Percentiles rank a stretch among this genome's conserved stretches.
These are phyloP conservation scores for Erodium maritimum DNA, from an alignment of 345 rosid genomes.

Conservation along the genomic window DNA sequence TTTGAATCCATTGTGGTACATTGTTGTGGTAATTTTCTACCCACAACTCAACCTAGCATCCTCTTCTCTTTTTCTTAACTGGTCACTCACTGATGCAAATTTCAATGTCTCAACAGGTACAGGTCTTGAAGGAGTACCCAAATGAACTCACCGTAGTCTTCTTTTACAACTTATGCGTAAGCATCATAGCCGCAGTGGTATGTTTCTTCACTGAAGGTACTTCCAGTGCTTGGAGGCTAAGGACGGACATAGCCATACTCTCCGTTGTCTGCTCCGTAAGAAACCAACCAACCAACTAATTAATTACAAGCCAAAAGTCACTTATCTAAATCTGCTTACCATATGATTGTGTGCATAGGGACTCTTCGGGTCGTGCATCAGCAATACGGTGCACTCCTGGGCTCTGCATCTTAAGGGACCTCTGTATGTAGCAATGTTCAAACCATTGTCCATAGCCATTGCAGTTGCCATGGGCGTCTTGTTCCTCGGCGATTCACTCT, in stretches of 20 bases:
- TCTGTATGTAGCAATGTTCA: slow-evolving; percentile 57
- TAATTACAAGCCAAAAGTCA: no score
- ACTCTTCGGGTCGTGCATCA: slow-evolving; percentile 46
- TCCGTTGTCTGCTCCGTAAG: slow-evolving; percentile 81
- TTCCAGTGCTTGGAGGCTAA: slow-evolving; percentile 53
- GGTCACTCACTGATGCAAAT: no score
- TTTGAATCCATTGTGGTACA: slow-evolving; percentile 68
- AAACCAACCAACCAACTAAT: background rate
- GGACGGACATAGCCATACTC: slow-evolving; percentile 38
- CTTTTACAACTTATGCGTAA: slow-evolving; percentile 58
- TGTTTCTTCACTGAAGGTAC: slow-evolving; percentile 39
- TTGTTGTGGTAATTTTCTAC: slow-evolving; percentile 51
- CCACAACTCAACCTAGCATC: no score
- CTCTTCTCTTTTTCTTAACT: no score
- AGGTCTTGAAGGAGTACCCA: slow-evolving; percentile 79
- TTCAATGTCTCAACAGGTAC: slow-evolving; percentile 32
- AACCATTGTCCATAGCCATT: slow-evolving; percentile 62
- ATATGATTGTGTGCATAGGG: slow-evolving; percentile 36
- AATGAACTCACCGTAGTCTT: slow-evolving; percentile 74
- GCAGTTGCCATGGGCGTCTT: slow-evolving; percentile 58
- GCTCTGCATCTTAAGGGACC: slow-evolving; percentile 62
- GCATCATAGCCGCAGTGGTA: slow-evolving; percentile 44
- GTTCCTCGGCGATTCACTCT: slow-evolving; percentile 60
- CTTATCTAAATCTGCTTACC: no score
- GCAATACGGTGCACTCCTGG: slow-evolving; percentile 47